Percentiles rank a stretch among this genome's conserved stretches.
Conservation (phyloP, 495 filamentous ascomycete species). For the Talaromyces liani region DNA sequence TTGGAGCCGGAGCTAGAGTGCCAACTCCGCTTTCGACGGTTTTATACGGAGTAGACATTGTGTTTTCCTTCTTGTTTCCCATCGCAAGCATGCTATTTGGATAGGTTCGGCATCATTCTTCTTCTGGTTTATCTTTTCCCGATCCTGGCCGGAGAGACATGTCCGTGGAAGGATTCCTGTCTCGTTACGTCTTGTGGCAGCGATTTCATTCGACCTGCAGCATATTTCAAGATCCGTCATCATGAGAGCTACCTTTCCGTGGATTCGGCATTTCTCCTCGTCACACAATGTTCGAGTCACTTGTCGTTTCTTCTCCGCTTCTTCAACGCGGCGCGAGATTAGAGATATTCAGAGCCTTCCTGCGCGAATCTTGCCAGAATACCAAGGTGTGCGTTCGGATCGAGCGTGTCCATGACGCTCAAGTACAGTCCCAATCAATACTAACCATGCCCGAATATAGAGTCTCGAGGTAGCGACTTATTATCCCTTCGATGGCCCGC, state of each 20-base stretch:
- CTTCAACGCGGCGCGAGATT: slow-evolving; percentile 29
- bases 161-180: neutral
- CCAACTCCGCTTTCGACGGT: neutral
- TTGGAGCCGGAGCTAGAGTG: neutral
- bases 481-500: slow-evolving; percentile 83
- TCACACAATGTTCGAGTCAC: neutral
- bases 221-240: neutral
- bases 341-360: slow-evolving; percentile 34
- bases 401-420: neutral
- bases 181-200: neutral
- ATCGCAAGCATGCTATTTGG: neutral
- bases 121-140: neutral
- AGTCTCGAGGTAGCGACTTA: slow-evolving; percentile 51
- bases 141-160: neutral
- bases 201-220: slow-evolving; percentile 1
- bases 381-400: slow-evolving; percentile 39
- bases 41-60: neutral
- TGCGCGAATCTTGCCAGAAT: slow-evolving; percentile 36
- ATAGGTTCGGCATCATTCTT: neutral
- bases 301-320: slow-evolving; percentile 32
- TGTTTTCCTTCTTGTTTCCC: neutral
- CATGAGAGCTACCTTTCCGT: neutral
- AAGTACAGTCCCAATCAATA: neutral
- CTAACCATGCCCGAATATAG: slow-evolving; percentile 21
- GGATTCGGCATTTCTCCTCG: neutral